These are phyloP conservation scores for Striga hermonthica DNA, from an alignment of 305 asterid genomes.

Conservation along the genomic window DNA sequence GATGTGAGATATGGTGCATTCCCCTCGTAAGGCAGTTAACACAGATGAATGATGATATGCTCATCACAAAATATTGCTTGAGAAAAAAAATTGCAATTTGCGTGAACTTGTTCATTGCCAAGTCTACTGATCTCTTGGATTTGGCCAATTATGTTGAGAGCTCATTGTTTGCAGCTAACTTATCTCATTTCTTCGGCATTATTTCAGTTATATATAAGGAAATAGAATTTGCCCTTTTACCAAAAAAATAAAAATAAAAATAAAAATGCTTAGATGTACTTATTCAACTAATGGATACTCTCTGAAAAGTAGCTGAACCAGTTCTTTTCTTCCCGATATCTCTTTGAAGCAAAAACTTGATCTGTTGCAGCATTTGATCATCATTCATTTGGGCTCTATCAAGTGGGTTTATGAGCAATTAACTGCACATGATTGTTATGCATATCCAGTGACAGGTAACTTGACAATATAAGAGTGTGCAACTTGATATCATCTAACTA, in stretches of 20 bases:
- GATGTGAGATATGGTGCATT: slow-evolving; percentile 10
- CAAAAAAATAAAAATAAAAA: too few species aligned
- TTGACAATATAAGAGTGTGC: neutral
- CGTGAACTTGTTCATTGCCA: slow-evolving; percentile 10
- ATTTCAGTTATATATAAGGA: neutral
- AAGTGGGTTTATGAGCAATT: neutral
- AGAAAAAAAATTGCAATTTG: too few species aligned
- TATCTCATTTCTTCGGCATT: slow-evolving; percentile 5
- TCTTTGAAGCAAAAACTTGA: slow-evolving; percentile 11
- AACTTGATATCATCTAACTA: neutral
- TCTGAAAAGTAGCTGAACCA: slow-evolving; percentile 17
- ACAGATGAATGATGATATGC: slow-evolving; percentile 1
- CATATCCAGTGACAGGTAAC: neutral
- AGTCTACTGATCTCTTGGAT: slow-evolving; percentile 8
- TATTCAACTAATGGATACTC: too few species aligned
- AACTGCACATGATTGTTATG: neutral
- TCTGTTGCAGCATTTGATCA: slow-evolving; percentile 1
- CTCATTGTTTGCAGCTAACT: slow-evolving; percentile 5
- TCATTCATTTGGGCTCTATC: neutral
- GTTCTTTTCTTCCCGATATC: neutral
- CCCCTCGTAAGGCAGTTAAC: neutral
- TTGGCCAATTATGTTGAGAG: slow-evolving; percentile 4
- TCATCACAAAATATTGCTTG: too few species aligned
- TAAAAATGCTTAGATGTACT: too few species aligned
- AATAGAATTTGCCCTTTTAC: too few species aligned